A percentile compares a stretch with the other conserved stretches of the same genome.
phyloP scores from a whole-genome alignment of 2,329 filamentous ascomycete species.

The Penicillium occitanis region DNA sequence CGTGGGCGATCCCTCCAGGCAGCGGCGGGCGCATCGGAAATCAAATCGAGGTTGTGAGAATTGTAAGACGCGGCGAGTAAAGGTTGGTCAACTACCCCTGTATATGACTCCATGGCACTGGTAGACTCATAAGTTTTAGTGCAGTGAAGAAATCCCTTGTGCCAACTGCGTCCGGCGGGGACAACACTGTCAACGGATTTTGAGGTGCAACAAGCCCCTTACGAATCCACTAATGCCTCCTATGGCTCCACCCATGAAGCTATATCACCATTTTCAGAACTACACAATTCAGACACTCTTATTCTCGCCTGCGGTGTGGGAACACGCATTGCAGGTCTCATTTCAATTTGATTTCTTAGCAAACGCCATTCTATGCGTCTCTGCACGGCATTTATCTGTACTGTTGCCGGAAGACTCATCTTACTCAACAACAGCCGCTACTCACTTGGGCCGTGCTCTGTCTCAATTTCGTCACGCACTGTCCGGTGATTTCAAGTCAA shows the following conservation, averaged over 20 bases:
- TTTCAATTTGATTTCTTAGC: constrained; percentile 18
- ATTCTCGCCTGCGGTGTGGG: constrained; percentile 10
- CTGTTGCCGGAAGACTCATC: constrained; percentile 1
- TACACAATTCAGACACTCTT: constrained; percentile 14
- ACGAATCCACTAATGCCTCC: neutral
- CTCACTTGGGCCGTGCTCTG: constrained; percentile 10
- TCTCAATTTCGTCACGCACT: constrained; percentile 14
- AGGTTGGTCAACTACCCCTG: neutral
- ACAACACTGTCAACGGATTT: constrained; percentile 6
- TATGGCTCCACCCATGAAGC: neutral
- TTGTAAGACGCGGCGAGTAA: constrained; percentile 16
- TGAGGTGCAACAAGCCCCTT: neutral
- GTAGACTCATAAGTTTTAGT: constrained; percentile 9
- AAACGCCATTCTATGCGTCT: constrained; percentile 12
- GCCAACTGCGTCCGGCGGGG: constrained; percentile 14
- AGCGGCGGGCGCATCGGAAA: constrained; percentile 17
- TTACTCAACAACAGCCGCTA: constrained; percentile 5
- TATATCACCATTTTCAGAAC: constrained; percentile 17
- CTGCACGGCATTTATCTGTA: constrained; percentile 15
- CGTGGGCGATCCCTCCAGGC: constrained; percentile 11
- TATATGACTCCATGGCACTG: neutral
- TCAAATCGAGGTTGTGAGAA: constrained; percentile 14
- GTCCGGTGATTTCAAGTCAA: constrained; percentile 9
- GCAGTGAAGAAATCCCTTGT: constrained; percentile 11
- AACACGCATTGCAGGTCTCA: constrained; percentile 13